Conservation (phyloP, 2,329 filamentous ascomycete species). For the Aspergillus tamarii region DNA sequence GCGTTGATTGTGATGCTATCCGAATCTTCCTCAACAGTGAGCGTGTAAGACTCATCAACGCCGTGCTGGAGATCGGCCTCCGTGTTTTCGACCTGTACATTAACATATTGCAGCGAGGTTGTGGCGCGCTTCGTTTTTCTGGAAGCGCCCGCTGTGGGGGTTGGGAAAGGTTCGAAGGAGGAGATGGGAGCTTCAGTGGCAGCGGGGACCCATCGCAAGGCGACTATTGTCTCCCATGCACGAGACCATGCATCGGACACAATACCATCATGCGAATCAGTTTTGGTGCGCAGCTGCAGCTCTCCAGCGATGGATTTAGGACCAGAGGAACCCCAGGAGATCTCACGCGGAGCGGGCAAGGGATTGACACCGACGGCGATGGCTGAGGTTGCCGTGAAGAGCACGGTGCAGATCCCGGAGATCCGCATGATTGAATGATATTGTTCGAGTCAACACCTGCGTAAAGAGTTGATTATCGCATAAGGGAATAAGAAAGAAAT, state of each 20-base stretch:
- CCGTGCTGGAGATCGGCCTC: constrained; percentile 57
- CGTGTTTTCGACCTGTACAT: constrained; percentile 51
- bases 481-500: not conserved
- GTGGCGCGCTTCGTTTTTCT: constrained; percentile 35
- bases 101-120: constrained; percentile 45
- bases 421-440: constrained; percentile 30
- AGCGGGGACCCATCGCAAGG: constrained; percentile 58
- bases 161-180: constrained; percentile 57
- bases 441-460: not conserved
- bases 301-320: constrained; percentile 46
- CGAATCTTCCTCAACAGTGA: constrained; percentile 48
- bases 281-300: constrained; percentile 43
- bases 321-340: constrained; percentile 58
- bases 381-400: constrained; percentile 39
- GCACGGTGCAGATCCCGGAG: constrained; percentile 27
- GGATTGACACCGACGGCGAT: constrained; percentile 56
- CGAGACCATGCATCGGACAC: constrained; percentile 55
- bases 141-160: constrained; percentile 28
- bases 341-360: constrained; percentile 56
- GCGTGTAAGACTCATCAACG: constrained; percentile 60
- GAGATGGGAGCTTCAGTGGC: constrained; percentile 57
- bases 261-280: constrained; percentile 35
- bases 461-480: too few species aligned
- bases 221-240: constrained; percentile 51
- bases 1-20: constrained; percentile 51